Base-by-base conservation (phyloP, 768 basidiomycete genomes). In the Kwoniella dendrophila region DNA sequence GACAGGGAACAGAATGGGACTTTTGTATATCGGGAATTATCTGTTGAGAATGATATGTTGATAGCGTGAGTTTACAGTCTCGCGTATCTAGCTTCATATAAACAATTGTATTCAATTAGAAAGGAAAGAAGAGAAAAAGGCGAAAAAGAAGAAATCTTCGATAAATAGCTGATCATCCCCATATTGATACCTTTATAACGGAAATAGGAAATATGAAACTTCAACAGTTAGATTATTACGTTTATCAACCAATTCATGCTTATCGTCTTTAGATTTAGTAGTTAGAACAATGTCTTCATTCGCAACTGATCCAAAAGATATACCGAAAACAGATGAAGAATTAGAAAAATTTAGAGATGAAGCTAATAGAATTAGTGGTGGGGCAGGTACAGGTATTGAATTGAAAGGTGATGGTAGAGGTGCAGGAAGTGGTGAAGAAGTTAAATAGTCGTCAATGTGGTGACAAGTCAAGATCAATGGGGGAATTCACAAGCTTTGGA, bases 221-320 rank as follows among this genome's bases (percentile, higher is more conserved):
- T 67, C 90, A 56, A 96, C 92, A 0, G 82, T 94, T 62, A 87
- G 93, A 34, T 81, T 95, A n/a, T 87, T 90, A 2, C 85, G 93
- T 58, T 82, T 96, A 49, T 85, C 88, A 0, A 83, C 89, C 50
- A 96, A 96, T 69, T 87, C 87, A 14, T 94, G 90, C 79, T 82
- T 96, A 48, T 92, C 95, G 74, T 93, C 92, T 70, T 83, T 92
- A 32, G 90, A 94, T 74, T 83, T 96, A 34, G 85, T 94, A 49
- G 83, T 88, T 12, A 86, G 90, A 40, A 94, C 92, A 20, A 82
- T 96, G 63, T 85, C 85, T 48, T 86, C 87, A 64, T 95, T 93
- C 77, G 87, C 86, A 11, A 85, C 87, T 56, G 85, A 87, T 59
- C 86, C 88, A 18, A 83, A 45, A 20, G 53, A 55, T 14, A 56